A percentile compares a stretch with the other conserved stretches of the same genome.
Conservation (phyloP, 805 yeast genomes). For the Ogataea salicorniae region DNA sequence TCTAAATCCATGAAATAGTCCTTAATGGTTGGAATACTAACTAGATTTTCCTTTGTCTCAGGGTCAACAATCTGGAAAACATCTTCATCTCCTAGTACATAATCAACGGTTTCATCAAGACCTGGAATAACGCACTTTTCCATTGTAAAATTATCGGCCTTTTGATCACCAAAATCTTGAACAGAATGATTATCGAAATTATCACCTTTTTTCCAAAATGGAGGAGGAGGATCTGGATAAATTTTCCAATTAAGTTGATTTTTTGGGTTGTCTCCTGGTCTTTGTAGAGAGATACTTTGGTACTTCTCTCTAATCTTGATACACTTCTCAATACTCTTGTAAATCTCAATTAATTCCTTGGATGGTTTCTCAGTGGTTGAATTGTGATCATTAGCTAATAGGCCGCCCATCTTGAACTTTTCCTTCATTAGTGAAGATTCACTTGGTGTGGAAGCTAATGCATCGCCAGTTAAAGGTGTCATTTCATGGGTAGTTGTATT, state of each 20-base stretch:
- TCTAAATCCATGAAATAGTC: slow-evolving; percentile 86
- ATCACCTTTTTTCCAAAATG: slow-evolving; percentile 61
- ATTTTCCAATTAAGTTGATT: slow-evolving; percentile 68
- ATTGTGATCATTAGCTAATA: slow-evolving; percentile 45
- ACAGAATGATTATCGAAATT: slow-evolving; percentile 6
- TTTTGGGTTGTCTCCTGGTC: slow-evolving; percentile 77
- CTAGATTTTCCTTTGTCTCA: slow-evolving; percentile 32
- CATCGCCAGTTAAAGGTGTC: slow-evolving; percentile 10
- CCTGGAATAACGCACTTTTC: slow-evolving; percentile 52
- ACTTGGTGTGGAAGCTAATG: slow-evolving; percentile 1
- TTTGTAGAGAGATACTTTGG: slow-evolving; percentile 64
- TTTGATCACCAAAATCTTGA: slow-evolving; percentile 26
- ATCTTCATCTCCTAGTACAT: slow-evolving; percentile 52
- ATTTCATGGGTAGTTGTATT: slow-evolving; percentile 27
- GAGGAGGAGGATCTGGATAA: slow-evolving; percentile 92
- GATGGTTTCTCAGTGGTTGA: slow-evolving; percentile 55
- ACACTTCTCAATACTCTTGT: slow-evolving; percentile 57
- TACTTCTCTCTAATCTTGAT: slow-evolving; percentile 74
- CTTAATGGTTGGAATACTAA: slow-evolving; percentile 71
- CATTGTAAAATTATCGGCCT: slow-evolving; percentile 55
- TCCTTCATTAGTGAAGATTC: slow-evolving; percentile 8
- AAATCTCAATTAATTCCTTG: slow-evolving; percentile 60
- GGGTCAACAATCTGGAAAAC: slow-evolving; percentile 48
- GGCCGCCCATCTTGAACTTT: slow-evolving; percentile 40
- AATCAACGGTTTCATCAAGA: slow-evolving; percentile 35